Base-by-base conservation (phyloP, 2,329 filamentous ascomycete species). In the Paramyrothecium sp. region DNA sequence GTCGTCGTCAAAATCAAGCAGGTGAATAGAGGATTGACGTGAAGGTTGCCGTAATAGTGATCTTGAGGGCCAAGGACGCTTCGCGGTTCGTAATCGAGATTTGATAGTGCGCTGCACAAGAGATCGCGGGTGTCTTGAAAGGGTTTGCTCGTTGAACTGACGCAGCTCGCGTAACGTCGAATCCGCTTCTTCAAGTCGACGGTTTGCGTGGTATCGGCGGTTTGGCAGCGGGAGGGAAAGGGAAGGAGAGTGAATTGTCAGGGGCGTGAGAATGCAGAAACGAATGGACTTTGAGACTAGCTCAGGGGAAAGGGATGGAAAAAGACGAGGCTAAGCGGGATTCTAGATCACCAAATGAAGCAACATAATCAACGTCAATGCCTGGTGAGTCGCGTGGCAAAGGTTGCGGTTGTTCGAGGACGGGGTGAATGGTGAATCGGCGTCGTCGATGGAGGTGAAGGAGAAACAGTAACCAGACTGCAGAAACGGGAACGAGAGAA, bases 231-330 rank as follows among this genome's bases (percentile, higher is more conserved):
- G 13, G 38, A 44, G n/a, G 38, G n/a, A 44, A 44, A 44, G n/a
- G 38, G 13, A 12, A 44, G n/a, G 38, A 19, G 38, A 44, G 5
- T 19, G 47, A n/a, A 23, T 49, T 16, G 47, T 49, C 22, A 13
- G 17, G 20, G 20, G 20, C 12, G 47, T 23, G 47, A 49, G 22
- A 23, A 22, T 21, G 30, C 21, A 41, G 51, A 20, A 78, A 78
- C 74, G 77, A 79, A 73, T 74, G 77, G 65, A 75, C 69, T 67
- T 63, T 68, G 76, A 79, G 77, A 74, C 78, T 78, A 78, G 78
- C 77, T 80, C 78, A 68, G 62, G 65, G 63, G 63, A 30, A 30
- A 62, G 62, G 46, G 63, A 63, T n/a, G n/a, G 53, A 59, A 66
- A 33, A 60, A 52, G 58, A 67, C 63, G 67, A 65, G 63, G 65